Conservation (phyloP, 2,329 filamentous ascomycete species). For the Pseudocercospora crystallina region DNA sequence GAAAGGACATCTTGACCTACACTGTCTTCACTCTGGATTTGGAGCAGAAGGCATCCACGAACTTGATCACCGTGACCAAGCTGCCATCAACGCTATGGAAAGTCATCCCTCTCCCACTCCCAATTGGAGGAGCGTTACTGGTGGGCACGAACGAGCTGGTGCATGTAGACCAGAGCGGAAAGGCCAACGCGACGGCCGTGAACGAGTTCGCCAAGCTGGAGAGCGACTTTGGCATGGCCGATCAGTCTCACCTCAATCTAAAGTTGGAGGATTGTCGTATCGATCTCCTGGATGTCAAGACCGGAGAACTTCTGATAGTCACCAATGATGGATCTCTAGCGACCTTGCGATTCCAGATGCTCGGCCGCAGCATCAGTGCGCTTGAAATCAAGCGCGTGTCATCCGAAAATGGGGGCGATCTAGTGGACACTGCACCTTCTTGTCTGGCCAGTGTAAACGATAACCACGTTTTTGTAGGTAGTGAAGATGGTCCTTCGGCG, state of each 20-base stretch:
- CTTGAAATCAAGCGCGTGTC: constrained; percentile 69
- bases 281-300: constrained; percentile 72
- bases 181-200: constrained; percentile 86
- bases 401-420: constrained; percentile 60
- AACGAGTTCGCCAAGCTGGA: constrained; percentile 83
- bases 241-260: constrained; percentile 78
- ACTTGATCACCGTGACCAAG: constrained; percentile 79
- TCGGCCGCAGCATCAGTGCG: constrained; percentile 87
- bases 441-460: constrained; percentile 69
- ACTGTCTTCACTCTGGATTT: constrained; percentile 94
- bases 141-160: constrained; percentile 88
- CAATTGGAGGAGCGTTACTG: constrained; percentile 84
- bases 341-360: constrained; percentile 78
- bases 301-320: constrained; percentile 81
- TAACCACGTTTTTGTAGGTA: constrained; percentile 77
- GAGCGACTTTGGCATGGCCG: constrained; percentile 79
- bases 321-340: constrained; percentile 72
- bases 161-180: constrained; percentile 93
- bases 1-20: constrained; percentile 84
- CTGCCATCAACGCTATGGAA: constrained; percentile 85
- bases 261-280: constrained; percentile 79
- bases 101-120: constrained; percentile 78
- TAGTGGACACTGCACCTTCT: constrained; percentile 64
- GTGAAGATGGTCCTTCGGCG: constrained; percentile 76
- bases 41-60: constrained; percentile 88